Evolutionary conservation across 306 rosid genomes (phyloP).

Genomic region (Malus domestica): DNA sequence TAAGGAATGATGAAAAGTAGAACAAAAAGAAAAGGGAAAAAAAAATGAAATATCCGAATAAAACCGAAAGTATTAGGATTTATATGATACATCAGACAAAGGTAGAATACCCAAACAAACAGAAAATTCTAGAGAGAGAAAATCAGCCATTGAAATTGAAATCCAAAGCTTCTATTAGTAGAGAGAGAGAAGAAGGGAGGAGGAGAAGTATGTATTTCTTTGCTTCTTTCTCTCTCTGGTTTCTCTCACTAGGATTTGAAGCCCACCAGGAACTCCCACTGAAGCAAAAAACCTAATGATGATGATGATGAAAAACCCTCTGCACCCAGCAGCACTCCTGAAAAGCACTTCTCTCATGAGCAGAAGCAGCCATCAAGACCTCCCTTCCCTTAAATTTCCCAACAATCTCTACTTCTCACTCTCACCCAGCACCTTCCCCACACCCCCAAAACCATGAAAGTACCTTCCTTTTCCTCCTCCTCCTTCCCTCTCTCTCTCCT

Average conservation of each 20-base stretch:
- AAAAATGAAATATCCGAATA: constrained; percentile 44
- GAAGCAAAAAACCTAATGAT: constrained; percentile 30
- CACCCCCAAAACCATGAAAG: constrained; percentile 58
- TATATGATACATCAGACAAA: constrained; percentile 49
- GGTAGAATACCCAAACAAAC: constrained; percentile 34
- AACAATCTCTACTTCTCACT: constrained; percentile 22
- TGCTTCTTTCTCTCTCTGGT: not conserved
- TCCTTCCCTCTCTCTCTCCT: constrained; percentile 10
- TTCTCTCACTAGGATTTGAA: constrained; percentile 7
- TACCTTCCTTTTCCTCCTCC: constrained; percentile 20
- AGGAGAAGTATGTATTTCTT: constrained; percentile 5
- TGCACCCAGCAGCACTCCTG: constrained; percentile 87
- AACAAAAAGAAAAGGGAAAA: constrained; percentile 42
- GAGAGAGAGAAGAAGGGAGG: not conserved
- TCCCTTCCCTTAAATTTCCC: constrained; percentile 65
- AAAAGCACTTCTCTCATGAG: constrained; percentile 45
- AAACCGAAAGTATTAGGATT: constrained; percentile 53
- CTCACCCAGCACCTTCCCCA: constrained; percentile 29
- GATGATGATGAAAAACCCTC: constrained; percentile 85
- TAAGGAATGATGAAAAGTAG: constrained; percentile 99
- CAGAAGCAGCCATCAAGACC: constrained; percentile 51
- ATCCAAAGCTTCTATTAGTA: not conserved
- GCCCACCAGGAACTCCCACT: constrained; percentile 81
- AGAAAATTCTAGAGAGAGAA: not conserved
- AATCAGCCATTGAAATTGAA: not conserved